Evolutionary conservation across 2,329 filamentous ascomycete genomes (phyloP).

Genomic region (Monilinia fructigena): DNA sequence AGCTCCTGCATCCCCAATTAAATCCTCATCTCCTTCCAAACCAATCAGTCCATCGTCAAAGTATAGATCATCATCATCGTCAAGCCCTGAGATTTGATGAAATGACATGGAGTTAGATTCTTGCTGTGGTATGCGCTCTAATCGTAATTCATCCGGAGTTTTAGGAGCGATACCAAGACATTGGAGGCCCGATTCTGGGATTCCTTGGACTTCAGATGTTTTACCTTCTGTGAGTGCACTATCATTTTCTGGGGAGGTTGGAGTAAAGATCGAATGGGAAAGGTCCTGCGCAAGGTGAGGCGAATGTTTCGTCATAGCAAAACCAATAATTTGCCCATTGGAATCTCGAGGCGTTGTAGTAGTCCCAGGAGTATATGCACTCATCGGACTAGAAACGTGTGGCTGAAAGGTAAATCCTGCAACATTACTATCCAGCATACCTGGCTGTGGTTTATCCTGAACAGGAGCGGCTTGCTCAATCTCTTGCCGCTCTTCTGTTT

Average conservation of each 20-base stretch:
- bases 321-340: slow-evolving; percentile 56
- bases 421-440: slow-evolving; percentile 25
- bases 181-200: slow-evolving; percentile 20
- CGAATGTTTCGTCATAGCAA: slow-evolving; percentile 44
- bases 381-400: slow-evolving; percentile 53
- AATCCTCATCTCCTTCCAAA: slow-evolving; percentile 48
- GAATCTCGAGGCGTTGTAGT: slow-evolving; percentile 55
- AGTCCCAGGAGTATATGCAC: slow-evolving; percentile 50
- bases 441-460: slow-evolving; percentile 26
- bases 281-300: slow-evolving; percentile 25
- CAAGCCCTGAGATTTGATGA: slow-evolving; percentile 31
- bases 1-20: slow-evolving; percentile 48
- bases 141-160: background rate
- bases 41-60: slow-evolving; percentile 67
- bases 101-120: slow-evolving; percentile 11
- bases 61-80: slow-evolving; percentile 51
- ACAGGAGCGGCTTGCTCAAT: background rate
- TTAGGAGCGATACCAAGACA: slow-evolving; percentile 32
- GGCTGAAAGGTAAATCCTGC: slow-evolving; percentile 38
- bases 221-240: slow-evolving; percentile 16
- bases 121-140: slow-evolving; percentile 21
- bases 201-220: background rate
- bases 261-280: slow-evolving; percentile 24
- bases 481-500: slow-evolving; percentile 43
- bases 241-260: slow-evolving; percentile 26